phyloP scores from a whole-genome alignment of 257 asterid genomes.

The Knoxia roxburghii region DNA sequence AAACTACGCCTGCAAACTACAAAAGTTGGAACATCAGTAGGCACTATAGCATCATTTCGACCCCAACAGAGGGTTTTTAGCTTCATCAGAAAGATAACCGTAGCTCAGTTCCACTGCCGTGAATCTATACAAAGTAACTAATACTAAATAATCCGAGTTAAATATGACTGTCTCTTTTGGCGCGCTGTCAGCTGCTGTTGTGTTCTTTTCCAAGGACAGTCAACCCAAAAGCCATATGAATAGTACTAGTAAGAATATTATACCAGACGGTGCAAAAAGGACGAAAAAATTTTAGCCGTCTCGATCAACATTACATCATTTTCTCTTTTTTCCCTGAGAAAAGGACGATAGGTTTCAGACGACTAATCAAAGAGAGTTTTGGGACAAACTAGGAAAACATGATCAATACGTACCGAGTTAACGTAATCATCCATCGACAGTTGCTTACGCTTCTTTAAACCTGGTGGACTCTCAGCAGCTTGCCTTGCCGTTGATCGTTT shows the following conservation, averaged over 20 bases:
- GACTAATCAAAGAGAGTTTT: too few relatives aligned
- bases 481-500: constrained; percentile 74
- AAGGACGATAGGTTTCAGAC: not conserved
- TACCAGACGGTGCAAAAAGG: not conserved
- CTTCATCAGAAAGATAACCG: not conserved
- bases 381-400: not conserved
- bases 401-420: constrained; percentile 51
- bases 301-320: constrained; percentile 28
- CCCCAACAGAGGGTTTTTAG: not conserved
- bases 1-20: not conserved
- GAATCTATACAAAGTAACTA: not conserved
- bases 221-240: not conserved
- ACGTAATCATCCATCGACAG: constrained; percentile 67
- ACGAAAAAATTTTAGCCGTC: not conserved
- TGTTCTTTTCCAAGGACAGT: not conserved
- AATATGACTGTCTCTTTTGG: not conserved
- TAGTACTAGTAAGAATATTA: constrained; percentile 5
- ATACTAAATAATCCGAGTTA: not conserved
- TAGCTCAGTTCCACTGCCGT: not conserved
- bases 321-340: constrained; percentile 75
- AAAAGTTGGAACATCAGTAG: not conserved
- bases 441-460: constrained; percentile 70
- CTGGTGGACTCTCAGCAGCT: constrained; percentile 76
- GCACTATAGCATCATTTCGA: not conserved
- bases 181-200: not conserved